A percentile compares a stretch with the other conserved stretches of the same genome.
These are phyloP conservation scores for Amanita muscaria DNA, from an alignment of 768 basidiomycete species.

Conservation along the genomic window DNA sequence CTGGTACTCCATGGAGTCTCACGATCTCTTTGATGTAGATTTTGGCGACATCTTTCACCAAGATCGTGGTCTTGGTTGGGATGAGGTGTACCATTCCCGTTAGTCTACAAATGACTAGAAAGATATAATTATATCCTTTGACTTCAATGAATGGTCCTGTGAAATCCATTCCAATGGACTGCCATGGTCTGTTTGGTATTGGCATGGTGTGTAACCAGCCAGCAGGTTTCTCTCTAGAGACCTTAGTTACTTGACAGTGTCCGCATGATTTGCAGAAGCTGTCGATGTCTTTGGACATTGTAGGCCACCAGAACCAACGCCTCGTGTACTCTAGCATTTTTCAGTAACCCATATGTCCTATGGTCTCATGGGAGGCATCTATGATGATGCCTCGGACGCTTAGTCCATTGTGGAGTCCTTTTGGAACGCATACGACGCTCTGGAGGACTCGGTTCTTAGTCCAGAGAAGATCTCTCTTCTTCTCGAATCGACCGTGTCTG, in stretches of 20 bases:
- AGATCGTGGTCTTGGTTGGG: too few species aligned
- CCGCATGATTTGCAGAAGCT: slow-evolving; percentile 14
- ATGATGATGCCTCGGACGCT: background rate
- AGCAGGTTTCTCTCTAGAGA: background rate
- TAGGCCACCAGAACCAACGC: slow-evolving; percentile 10
- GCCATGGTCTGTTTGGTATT: background rate
- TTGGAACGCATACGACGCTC: background rate
- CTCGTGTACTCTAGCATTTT: slow-evolving; percentile 13
- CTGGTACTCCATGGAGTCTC: slow-evolving; percentile 19
- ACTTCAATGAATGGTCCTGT: background rate
- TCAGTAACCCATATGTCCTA: background rate
- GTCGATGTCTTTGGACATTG: slow-evolving; percentile 8
- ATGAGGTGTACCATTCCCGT: slow-evolving; percentile 1
- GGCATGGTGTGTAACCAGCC: background rate
- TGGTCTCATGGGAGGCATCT: background rate
- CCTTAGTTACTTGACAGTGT: slow-evolving; percentile 15
- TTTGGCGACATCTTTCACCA: slow-evolving; percentile 13
- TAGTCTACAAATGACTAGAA: background rate
- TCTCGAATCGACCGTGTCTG: too few species aligned
- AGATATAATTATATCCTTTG: background rate
- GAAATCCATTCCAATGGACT: background rate
- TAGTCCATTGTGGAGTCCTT: background rate
- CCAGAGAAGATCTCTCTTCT: too few species aligned
- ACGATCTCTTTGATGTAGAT: slow-evolving; percentile 17
- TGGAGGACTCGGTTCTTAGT: too few species aligned